Base-by-base conservation (phyloP, 164 flowering plant genomes). In the Brasenia schreberi region DNA sequence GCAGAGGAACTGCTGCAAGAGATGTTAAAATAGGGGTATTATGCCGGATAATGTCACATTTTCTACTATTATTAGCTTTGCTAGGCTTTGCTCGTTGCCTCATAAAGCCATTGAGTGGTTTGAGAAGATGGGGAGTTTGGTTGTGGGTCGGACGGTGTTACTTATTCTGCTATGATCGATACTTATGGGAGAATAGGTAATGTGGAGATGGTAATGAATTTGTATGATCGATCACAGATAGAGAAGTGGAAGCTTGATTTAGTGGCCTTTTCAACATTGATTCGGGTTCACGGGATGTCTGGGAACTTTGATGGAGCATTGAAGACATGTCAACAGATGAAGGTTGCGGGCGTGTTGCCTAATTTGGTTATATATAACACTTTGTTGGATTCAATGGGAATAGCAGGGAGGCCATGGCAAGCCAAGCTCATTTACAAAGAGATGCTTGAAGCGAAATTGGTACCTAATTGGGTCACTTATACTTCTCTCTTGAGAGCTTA, bases 301-400 rank as follows among this genome's bases (percentile, higher is more conserved):
- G 87, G 90, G 56, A 88, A 94, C 71, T 94, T 68, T 77, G 97
- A 91, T 78, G 96, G 96, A 66, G 86, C 87, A 27, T 81, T 91
- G 83, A 94, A 86, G 80, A 91, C 91, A 42, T 94, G 80, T 72
- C 85, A 94, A 76, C 97, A 91, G 71, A 89, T 94, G 97, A 94
- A 94, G 81, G 95, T 90, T 59, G 75, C 87, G 5, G 87, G 87
- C 6, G 83, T 78, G 33, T 86, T 79, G 75, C 87, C 90, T 3
- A 89, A 81, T 75, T 66, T 82, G 77, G 81, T 77, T 44, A 70
- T 80, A 5, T 94, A 87, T 70, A 91, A 89, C 68, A 83, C 84
- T 11, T 73, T 94, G 76, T 69, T 89, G 75, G 96, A 89, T 83
- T 86, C 88, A 0, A 94, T 94, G 99, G 95, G 97, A 10, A 79